phyloP scores from a whole-genome alignment of 2,329 filamentous ascomycete genomes.

The Huntiella moniliformis region DNA sequence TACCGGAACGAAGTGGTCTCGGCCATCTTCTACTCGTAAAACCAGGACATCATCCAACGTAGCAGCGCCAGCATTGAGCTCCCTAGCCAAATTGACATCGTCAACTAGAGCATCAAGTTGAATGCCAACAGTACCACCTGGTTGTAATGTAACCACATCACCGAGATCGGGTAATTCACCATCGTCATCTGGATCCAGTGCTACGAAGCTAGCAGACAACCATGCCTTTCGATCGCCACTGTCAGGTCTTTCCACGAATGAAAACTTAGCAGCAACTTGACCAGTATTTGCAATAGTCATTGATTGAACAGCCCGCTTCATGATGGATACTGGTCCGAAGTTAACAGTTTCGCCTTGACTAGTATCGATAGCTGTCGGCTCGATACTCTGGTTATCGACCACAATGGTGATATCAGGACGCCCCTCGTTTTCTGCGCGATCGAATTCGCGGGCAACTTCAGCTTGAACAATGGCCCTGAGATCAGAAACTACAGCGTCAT shows the following conservation, averaged over 20 bases:
- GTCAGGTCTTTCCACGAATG: conserved; percentile 56
- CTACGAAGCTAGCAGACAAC: conserved; percentile 50
- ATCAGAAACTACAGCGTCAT: conserved; percentile 70
- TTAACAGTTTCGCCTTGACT: conserved; percentile 42
- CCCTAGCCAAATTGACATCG: conserved; percentile 41
- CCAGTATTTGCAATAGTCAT: conserved; percentile 88
- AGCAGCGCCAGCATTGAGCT: conserved; percentile 49
- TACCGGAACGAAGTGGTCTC: conserved; percentile 81
- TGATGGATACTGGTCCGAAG: conserved; percentile 58
- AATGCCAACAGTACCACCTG: conserved; percentile 63
- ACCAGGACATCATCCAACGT: conserved; percentile 74
- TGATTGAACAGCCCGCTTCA: conserved; percentile 42
- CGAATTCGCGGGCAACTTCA: conserved; percentile 73
- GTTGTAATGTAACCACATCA: conserved; percentile 49
- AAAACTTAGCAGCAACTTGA: conserved; percentile 58
- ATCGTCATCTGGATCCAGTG: conserved; percentile 20
- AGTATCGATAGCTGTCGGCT: conserved; percentile 13
- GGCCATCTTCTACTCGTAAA: conserved; percentile 61
- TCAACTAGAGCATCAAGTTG: conserved; percentile 49
- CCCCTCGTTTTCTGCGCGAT: conserved; percentile 80
- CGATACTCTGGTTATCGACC: conserved; percentile 40
- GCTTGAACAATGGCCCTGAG: conserved; percentile 68
- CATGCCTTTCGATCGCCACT: conserved; percentile 34
- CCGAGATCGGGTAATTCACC: conserved; percentile 20
- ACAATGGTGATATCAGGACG: conserved; percentile 69